Conservation (phyloP, 192 early-diverging fungal genomes). For the Cladochytrium replicatum region DNA sequence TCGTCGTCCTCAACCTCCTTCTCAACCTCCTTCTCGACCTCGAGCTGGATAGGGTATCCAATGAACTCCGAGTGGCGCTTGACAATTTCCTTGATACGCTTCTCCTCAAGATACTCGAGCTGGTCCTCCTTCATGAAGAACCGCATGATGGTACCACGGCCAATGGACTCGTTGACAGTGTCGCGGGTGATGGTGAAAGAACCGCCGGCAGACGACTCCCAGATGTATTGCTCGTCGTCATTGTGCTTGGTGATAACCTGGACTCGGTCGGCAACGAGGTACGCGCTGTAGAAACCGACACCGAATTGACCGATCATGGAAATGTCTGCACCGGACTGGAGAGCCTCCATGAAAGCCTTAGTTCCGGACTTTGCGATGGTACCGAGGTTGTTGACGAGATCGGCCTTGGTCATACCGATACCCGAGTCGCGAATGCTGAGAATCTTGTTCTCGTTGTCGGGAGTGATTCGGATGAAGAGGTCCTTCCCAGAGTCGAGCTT, state of each 20-base stretch:
- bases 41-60: conserved; percentile 94
- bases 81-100: conserved; percentile 97
- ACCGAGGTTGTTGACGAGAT: conserved; percentile 94
- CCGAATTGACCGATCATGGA: conserved; percentile 99
- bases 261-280: conserved; percentile 98
- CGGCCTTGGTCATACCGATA: conserved; percentile 94
- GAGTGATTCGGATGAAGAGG: conserved; percentile 87
- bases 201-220: conserved; percentile 84
- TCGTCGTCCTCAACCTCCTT: conserved; percentile 96
- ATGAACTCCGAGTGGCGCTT: conserved; percentile 99
- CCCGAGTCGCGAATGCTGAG: conserved; percentile 82
- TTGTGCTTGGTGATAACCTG: conserved; percentile 94
- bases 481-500: conserved; percentile 89
- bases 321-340: conserved; percentile 90
- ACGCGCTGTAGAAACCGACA: conserved; percentile 99
- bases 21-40: conserved; percentile 93
- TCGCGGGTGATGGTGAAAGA: conserved; percentile 90
- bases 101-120: conserved; percentile 96
- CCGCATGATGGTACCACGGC: conserved; percentile 91
- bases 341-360: conserved; percentile 99
- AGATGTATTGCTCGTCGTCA: conserved; percentile 93
- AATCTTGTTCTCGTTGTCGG: conserved; percentile 78
- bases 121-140: conserved; percentile 99
- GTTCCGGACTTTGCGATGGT: conserved; percentile 99
- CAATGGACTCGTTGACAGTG: conserved; percentile 79